Conservation (phyloP, 1,284 basidiomycete species). For the Filobasidium uniguttulatum region DNA sequence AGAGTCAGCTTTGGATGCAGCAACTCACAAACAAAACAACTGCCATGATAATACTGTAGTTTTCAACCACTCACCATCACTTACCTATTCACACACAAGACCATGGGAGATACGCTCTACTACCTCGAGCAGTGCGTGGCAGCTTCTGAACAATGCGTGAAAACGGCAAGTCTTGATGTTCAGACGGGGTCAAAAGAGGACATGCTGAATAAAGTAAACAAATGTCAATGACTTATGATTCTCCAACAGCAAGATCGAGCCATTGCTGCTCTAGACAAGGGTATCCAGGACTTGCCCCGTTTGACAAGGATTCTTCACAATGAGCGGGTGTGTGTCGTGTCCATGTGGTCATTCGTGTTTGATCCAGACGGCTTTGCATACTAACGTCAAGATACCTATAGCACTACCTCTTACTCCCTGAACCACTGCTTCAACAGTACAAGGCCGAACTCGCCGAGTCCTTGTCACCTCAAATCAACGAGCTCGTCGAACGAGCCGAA, state of each 20-base stretch:
- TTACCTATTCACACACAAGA: neutral
- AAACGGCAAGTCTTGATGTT: constrained; percentile 11
- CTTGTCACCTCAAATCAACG: constrained; percentile 31
- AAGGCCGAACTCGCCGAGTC: constrained; percentile 26
- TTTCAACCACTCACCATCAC: neutral
- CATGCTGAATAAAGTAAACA: too few relatives aligned
- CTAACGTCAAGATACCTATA: constrained; percentile 10
- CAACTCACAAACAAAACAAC: too few relatives aligned
- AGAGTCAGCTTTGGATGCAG: too few relatives aligned
- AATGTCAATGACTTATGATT: neutral
- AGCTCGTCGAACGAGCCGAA: constrained; percentile 27
- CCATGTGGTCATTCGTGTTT: neutral
- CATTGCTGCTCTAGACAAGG: constrained; percentile 21
- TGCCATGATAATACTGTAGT: too few relatives aligned
- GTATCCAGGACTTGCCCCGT: constrained; percentile 29
- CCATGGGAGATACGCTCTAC: constrained; percentile 21
- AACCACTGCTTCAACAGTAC: constrained; percentile 25
- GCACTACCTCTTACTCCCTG: constrained; percentile 33
- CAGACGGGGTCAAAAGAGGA: neutral
- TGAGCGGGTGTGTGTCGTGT: constrained; percentile 24
- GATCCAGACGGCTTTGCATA: neutral
- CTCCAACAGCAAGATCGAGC: constrained; percentile 8
- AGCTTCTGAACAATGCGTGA: constrained; percentile 27
- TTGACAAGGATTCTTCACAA: constrained; percentile 28
- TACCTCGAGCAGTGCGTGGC: constrained; percentile 32